Conservation (phyloP, 192 early-diverging fungal genomes). For the Piromyces finnis region DNA sequence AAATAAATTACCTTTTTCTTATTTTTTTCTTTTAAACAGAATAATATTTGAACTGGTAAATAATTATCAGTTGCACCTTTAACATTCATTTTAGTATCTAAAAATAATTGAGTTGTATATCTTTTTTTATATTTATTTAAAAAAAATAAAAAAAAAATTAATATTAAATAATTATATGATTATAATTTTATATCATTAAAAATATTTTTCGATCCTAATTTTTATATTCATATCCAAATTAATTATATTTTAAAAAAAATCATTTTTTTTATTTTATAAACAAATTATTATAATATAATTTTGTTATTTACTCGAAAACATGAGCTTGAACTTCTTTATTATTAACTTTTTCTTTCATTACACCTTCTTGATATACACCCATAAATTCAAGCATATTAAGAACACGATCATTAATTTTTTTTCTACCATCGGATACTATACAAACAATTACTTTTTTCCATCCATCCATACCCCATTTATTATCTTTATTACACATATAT, state of each 20-base stretch:
- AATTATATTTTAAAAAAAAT: no score
- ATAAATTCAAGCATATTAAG: conserved; percentile 20
- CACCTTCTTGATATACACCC: conserved; percentile 5
- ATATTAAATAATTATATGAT: background rate
- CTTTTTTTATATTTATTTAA: conserved; percentile 1
- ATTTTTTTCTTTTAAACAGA: conserved; percentile 62
- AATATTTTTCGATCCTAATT: no score
- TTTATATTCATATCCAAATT: no score
- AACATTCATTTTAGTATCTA: conserved; percentile 27
- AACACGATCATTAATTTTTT: conserved; percentile 59
- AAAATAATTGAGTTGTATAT: conserved; percentile 34
- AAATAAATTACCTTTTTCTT: conserved; percentile 17
- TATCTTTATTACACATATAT: conserved; percentile 39
- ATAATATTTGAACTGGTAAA: conserved; percentile 53
- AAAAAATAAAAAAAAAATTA: no score
- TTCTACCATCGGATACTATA: conserved; percentile 79
- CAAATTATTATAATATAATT: conserved; percentile 2
- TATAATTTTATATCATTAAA: no score
- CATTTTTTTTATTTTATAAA: no score
- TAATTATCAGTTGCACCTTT: conserved; percentile 40
- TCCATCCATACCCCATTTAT: conserved; percentile 17
- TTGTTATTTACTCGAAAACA: background rate
- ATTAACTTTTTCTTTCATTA: conserved; percentile 2
- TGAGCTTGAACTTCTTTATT: background rate
- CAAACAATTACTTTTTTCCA: conserved; percentile 90